Evolutionary conservation across 2,329 filamentous ascomycete species (phyloP), one percentile per base, ranked within the genome.

Genomic region (Fusarium brevicatenulatum): DNA sequence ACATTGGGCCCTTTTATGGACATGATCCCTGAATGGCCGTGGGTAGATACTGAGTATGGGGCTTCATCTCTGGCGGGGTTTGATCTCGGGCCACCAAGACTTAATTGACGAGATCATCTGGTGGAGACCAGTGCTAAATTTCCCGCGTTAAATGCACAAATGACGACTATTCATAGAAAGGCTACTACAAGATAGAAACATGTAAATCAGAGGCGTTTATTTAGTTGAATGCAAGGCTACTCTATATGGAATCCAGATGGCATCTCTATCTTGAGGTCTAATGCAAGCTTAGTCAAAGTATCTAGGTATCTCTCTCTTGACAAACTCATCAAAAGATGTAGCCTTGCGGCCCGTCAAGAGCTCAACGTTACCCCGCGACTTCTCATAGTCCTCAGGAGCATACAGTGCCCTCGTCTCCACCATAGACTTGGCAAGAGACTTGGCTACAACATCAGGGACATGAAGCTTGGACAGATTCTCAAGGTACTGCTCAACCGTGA

Each of bases 371-470:
- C 55, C 55, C 8, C 40, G 40, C 19, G 43, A 25, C 42, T 47
- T 58, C 30, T 58, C 42, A 5, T 58, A 58, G 8, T 58, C 55
- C 10, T 58, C 55, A 1, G 55, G 30, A 18, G 42, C 21, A 58
- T 47, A 58, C 10, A 58, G 13, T 18, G 55, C 42, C n/a, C 55
- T 49, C 9, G 55, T 58, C 13, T 58, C 55, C 2, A 49, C 42
- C 55, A 58, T 58, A 2, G 55, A 58, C 55, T 58, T 58, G 13
- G 55, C 55, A 2, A 58, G 32, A 28, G 55, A 58, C 30, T 58
- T 58, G 5, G 55, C 30, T 4, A 58, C 55, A 25, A 58, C 11
- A 10, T 58, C 40, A 28, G 55, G 55, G 19, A 58, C 55, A 15
- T 49, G 40, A 2, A 49, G 42, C 23, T 47, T 49, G 9, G 40